Conservation (phyloP, 257 asterid genomes). For the Oldenlandia corymbosa region DNA sequence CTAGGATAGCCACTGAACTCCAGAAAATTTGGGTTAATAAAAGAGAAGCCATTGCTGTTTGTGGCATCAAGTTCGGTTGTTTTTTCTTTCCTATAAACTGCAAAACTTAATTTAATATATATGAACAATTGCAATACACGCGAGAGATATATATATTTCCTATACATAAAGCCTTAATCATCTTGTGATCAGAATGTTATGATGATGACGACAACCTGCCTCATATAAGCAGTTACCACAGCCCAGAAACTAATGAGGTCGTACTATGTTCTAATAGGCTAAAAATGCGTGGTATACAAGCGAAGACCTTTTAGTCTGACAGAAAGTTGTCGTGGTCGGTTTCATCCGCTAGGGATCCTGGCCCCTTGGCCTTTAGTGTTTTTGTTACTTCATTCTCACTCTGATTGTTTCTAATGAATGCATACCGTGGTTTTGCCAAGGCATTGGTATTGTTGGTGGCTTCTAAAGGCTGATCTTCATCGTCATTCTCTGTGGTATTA, state of each 20-base stretch:
- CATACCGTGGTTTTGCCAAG: slow-evolving; percentile 18
- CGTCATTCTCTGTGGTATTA: slow-evolving; percentile 15
- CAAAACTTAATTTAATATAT: background rate
- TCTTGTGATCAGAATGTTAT: slow-evolving; percentile 2
- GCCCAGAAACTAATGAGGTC: background rate
- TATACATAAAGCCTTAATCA: slow-evolving; percentile 17
- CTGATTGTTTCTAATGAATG: slow-evolving; percentile 16
- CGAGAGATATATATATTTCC: slow-evolving; percentile 18
- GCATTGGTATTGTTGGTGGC: slow-evolving; percentile 23
- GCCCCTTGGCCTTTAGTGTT: slow-evolving; percentile 22
- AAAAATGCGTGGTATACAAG: background rate
- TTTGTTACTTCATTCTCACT: slow-evolving; percentile 20
- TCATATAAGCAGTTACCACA: background rate
- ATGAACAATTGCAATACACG: slow-evolving; percentile 17
- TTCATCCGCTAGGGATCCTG: slow-evolving; percentile 30
- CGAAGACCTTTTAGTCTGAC: slow-evolving; percentile 35
- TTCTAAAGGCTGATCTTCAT: slow-evolving; percentile 20
- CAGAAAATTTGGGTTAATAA: too few relatives aligned
- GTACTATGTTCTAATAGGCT: background rate
- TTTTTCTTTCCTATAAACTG: slow-evolving; percentile 5
- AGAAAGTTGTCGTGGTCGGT: slow-evolving; percentile 36
- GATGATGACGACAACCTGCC: background rate
- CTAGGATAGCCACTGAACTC: too few relatives aligned
- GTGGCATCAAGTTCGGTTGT: background rate
- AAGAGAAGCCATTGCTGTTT: too few relatives aligned